These are phyloP conservation scores for Colletotrichum brevisporum DNA, from an alignment of 2,329 filamentous ascomycete genomes.

Conservation along the genomic window DNA sequence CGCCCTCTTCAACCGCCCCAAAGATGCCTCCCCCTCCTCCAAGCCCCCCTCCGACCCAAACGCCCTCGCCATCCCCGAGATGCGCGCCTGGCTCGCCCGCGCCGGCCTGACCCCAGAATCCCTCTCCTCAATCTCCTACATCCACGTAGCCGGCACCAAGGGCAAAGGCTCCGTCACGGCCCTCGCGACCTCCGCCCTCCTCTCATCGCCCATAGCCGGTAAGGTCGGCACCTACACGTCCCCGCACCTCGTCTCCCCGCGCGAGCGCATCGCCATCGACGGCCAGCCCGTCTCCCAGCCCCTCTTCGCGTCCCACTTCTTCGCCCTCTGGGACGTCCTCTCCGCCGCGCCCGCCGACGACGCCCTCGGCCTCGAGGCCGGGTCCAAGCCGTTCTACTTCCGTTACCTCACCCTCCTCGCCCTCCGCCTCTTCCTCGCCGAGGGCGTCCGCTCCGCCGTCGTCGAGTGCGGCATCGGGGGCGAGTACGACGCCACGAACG, in stretches of 20 bases:
- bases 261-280: conserved; percentile 77
- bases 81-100: conserved; percentile 81
- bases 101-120: conserved; percentile 77
- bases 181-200: conserved; percentile 66
- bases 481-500: conserved; percentile 78
- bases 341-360: conserved; percentile 51
- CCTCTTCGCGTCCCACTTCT: conserved; percentile 76
- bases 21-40: background rate
- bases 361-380: conserved; percentile 46
- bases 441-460: conserved; percentile 73
- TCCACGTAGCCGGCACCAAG: conserved; percentile 83
- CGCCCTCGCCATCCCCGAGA: conserved; percentile 76
- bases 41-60: conserved; percentile 20
- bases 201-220: conserved; percentile 42
- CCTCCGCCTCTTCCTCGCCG: conserved; percentile 75
- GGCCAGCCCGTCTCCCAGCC: conserved; percentile 69
- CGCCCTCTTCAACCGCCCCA: conserved; percentile 35
- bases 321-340: conserved; percentile 75
- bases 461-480: conserved; percentile 79
- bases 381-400: conserved; percentile 68
- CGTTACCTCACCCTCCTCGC: conserved; percentile 76
- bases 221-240: conserved; percentile 84
- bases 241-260: conserved; percentile 76
- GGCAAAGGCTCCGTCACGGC: conserved; percentile 80
- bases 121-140: conserved; percentile 45